Evolutionary conservation across 164 flowering plant genomes (phyloP).

Genomic region (Taxillus chinensis): DNA sequence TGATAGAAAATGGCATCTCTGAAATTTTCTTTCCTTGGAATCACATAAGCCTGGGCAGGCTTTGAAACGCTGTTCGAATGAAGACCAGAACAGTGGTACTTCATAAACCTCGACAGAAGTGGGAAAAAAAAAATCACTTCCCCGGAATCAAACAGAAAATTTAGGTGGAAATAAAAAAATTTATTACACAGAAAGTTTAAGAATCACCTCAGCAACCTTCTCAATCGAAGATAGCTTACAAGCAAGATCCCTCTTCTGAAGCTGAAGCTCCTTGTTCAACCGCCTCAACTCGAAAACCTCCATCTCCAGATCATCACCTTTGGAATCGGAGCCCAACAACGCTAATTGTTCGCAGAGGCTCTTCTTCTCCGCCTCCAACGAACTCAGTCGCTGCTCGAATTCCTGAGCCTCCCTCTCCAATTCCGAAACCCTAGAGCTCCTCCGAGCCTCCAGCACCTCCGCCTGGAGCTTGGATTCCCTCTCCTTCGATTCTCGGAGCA

Average conservation of each 20-base stretch:
- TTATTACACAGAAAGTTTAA: too few relatives aligned
- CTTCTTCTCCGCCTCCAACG: slow-evolving; percentile 42
- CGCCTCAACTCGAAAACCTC: slow-evolving; percentile 76
- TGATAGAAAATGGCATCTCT: too few relatives aligned
- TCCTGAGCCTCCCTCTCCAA: slow-evolving; percentile 39
- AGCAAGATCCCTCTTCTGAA: slow-evolving; percentile 63
- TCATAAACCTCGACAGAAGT: slow-evolving; percentile 43
- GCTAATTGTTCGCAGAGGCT: slow-evolving; percentile 36
- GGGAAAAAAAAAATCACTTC: too few relatives aligned
- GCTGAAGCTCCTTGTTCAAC: slow-evolving; percentile 75
- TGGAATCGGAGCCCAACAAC: slow-evolving; percentile 16
- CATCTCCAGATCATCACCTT: slow-evolving; percentile 38
- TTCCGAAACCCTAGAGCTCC: slow-evolving; percentile 24
- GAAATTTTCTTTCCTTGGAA: too few relatives aligned
- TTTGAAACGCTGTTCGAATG: too few relatives aligned
- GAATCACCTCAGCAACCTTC: neutral
- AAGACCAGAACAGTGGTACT: slow-evolving; percentile 22
- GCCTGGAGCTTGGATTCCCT: slow-evolving; percentile 54
- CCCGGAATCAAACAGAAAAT: too few relatives aligned
- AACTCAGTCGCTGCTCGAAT: slow-evolving; percentile 25
- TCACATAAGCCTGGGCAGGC: too few relatives aligned
- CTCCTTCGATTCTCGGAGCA: slow-evolving; percentile 60
- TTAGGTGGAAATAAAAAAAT: too few relatives aligned
- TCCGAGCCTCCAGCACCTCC: slow-evolving; percentile 43
- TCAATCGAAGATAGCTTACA: slow-evolving; percentile 54